These are phyloP conservation scores for Diaporthe citri DNA, from an alignment of 2,329 filamentous ascomycete species.

Conservation along the genomic window DNA sequence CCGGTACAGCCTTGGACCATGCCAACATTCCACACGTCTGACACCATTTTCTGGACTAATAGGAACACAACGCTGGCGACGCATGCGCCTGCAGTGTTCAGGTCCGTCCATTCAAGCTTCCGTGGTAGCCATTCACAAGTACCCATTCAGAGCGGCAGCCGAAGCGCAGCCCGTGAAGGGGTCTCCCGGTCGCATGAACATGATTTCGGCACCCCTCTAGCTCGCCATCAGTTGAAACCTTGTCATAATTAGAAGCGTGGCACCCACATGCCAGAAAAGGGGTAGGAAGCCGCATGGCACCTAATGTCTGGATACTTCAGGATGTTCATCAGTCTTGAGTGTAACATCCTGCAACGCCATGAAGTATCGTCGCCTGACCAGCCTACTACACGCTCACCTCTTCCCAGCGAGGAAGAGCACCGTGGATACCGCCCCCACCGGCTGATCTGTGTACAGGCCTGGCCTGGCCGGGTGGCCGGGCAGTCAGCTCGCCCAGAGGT, in stretches of 20 bases:
- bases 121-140: constrained; percentile 17
- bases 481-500: constrained; percentile 1
- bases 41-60: constrained; percentile 26
- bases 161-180: constrained; percentile 30
- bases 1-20: constrained; percentile 23
- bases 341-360: constrained; percentile 30
- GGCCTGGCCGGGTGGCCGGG: constrained; percentile 8
- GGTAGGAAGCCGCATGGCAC: constrained; percentile 27
- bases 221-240: constrained; percentile 34
- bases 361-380: constrained; percentile 23
- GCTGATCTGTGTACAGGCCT: constrained; percentile 6
- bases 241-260: constrained; percentile 39
- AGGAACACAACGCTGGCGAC: constrained; percentile 22
- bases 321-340: constrained; percentile 28
- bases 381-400: constrained; percentile 10
- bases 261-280: constrained; percentile 31
- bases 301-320: constrained; percentile 29
- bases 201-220: constrained; percentile 38
- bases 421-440: constrained; percentile 6
- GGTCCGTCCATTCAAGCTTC: constrained; percentile 19
- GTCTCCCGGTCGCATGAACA: constrained; percentile 36
- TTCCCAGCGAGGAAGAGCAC: background rate
- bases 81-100: constrained; percentile 22
- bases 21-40: constrained; percentile 29
- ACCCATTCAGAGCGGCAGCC: constrained; percentile 26